Evolutionary conservation across 306 rosid genomes (phyloP), one percentile per base, ranked within the genome.

Genomic region (Quercus berberidifolia): DNA sequence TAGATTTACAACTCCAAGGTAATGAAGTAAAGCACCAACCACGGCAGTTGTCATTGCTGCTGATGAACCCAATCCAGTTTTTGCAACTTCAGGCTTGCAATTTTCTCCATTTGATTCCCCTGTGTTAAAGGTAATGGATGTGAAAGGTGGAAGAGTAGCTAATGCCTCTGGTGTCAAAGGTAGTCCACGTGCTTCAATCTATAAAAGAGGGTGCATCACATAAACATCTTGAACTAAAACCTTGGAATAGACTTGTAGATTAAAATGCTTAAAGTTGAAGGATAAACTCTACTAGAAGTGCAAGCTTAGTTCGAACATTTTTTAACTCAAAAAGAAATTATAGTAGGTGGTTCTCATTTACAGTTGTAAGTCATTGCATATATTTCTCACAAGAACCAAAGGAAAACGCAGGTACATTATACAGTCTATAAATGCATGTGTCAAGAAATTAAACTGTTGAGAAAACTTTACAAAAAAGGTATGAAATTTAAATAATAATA

Each of bases 21-120:
- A 95, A 78, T 91, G 95, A 84, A 95, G 99, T 86, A 95, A 86
- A 82, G 97, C 91, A 79, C 93, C 97, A 84, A 93, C 98, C n/a
- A 95, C 96, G 58, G 98, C 97, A 30, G 98, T 89, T 77, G 99
- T 95, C 99, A 95, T 95, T 28, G 99, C 98, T 0, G 99, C 99
- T 79, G 99, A 95, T 19, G 98, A 95, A 65, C 99, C 99, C 85
- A 95, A 81, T 83, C 99, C 99, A 76, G 99, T 95, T 89, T 95
- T 95, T 68, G 99, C 98, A 62, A 95, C 98, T 90, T 95, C 99
- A 73, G 98, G 99, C 84, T 84, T 91, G 89, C 90, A 75, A 67
- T 79, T 78, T 76, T 77, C 92, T 43, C 80, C 94, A 82, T 75
- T 77, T 70, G 88, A 88, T 73, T 90, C 93, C 83, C 85, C 98